phyloP scores from a whole-genome alignment of 2,329 filamentous ascomycete species.

The Graphilbum sp. region DNA sequence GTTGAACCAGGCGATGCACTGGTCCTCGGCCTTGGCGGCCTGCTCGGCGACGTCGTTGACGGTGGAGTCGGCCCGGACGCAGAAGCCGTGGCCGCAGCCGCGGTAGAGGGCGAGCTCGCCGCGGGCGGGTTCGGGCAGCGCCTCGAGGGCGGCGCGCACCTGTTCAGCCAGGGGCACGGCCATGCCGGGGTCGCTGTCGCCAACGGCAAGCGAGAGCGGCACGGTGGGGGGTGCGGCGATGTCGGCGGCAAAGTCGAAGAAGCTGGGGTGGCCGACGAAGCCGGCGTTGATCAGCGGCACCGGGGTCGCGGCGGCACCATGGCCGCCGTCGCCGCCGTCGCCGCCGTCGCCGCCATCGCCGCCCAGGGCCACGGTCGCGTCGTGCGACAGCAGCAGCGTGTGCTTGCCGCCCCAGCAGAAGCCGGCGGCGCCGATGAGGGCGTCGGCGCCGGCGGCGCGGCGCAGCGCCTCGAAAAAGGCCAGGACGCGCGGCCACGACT shows the following conservation, averaged over 20 bases:
- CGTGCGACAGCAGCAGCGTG: conserved; percentile 27
- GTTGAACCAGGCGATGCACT: conserved; percentile 19
- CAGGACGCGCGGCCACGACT: conserved; percentile 18
- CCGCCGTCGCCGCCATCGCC: too few relatives aligned
- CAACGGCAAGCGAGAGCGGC: conserved; percentile 30
- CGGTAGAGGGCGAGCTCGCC: conserved; percentile 22
- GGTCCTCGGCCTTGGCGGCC: conserved; percentile 17
- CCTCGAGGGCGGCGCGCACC: conserved; percentile 18
- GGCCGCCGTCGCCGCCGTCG: too few relatives aligned
- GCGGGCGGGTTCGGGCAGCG: conserved; percentile 14
- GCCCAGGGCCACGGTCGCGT: background rate
- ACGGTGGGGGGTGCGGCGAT: conserved; percentile 24
- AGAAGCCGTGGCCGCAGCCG: conserved; percentile 25
- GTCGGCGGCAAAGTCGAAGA: conserved; percentile 29
- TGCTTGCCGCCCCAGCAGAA: conserved; percentile 50
- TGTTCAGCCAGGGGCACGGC: conserved; percentile 15
- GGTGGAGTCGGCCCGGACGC: conserved; percentile 16
- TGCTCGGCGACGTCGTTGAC: conserved; percentile 12
- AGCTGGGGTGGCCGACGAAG: conserved; percentile 36
- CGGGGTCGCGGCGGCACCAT: too few relatives aligned
- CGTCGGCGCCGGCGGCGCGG: conserved; percentile 13
- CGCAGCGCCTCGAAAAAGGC: conserved; percentile 21
- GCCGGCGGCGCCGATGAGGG: conserved; percentile 33
- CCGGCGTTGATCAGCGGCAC: conserved; percentile 30
- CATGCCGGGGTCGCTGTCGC: conserved; percentile 26